phyloP scores from a whole-genome alignment of 805 yeast species.

The Saitoella complicata region DNA sequence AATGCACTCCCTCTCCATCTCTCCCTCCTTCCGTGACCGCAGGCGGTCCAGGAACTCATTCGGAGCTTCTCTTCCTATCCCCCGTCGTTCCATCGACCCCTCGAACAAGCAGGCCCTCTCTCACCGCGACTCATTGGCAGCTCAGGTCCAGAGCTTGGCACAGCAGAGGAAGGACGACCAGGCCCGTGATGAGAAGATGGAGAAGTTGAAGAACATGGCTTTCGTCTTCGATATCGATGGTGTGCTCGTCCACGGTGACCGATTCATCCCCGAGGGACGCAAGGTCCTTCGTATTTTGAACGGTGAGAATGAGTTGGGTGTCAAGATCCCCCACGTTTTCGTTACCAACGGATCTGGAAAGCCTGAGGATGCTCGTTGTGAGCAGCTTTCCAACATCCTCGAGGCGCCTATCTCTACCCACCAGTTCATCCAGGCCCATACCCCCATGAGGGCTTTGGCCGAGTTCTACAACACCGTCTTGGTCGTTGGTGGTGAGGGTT shows the following conservation, averaged over 20 bases:
- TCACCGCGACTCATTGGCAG: constrained; percentile 1
- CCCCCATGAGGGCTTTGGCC: constrained; percentile 57
- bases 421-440: constrained; percentile 75
- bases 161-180: background rate
- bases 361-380: constrained; percentile 44
- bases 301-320: constrained; percentile 61
- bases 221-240: constrained; percentile 87
- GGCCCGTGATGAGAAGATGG: background rate
- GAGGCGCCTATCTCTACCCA: constrained; percentile 31
- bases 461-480: constrained; percentile 43
- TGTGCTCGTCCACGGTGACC: constrained; percentile 71
- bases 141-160: constrained; percentile 1
- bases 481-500: constrained; percentile 70
- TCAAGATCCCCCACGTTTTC: constrained; percentile 63
- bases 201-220: constrained; percentile 28
- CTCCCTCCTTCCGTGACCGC: constrained; percentile 2
- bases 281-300: constrained; percentile 56
- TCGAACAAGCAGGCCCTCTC: background rate
- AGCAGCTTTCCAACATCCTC: constrained; percentile 32
- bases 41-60: constrained; percentile 2
- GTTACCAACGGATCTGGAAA: constrained; percentile 87
- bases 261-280: constrained; percentile 65
- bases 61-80: constrained; percentile 2
- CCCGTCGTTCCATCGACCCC: constrained; percentile 1
- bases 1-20: constrained; percentile 1